Base-by-base conservation (phyloP, 805 yeast genomes). In the Ascoidea asiatica region DNA sequence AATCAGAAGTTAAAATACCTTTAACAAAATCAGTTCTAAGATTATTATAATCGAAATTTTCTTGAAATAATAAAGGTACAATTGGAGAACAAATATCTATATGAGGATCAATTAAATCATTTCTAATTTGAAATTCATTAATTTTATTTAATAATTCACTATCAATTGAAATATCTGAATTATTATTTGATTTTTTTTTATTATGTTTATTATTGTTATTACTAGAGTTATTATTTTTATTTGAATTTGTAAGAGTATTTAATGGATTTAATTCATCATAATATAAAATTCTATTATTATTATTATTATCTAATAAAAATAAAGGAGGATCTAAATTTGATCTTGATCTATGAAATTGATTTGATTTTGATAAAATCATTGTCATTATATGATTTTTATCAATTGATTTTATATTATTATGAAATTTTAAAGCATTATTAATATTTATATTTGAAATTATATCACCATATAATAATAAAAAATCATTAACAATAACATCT, bases 351-450 rank as follows among this genome's bases (percentile, higher is more conserved):
- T 90, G 96, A 50, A 76, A 66, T 6, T 94, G 87, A 19, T 84
- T 72, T 0, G 95, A 95, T 54, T 81, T 81, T 23, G 94, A 76
- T 49, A 89, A 67, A 39, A 92, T 92, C 95, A 90, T 89, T 17
- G 97, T 92, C 58, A 86, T 81, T 51, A 92, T 88, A 54, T 90
- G 90, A 60, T 92, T 95, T 63, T 79, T 85, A 63, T 92, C 98
- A 46, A 64, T 65, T 29, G 73, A 71, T 53, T 79, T 83, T 53
- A 84, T 78, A 48, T 72, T 72, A 50, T 76, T 75, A 59, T 92
- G 98, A 44, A 75, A 76, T 19, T 75, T 76, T 64, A 87, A 65
- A 36, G 82, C 84, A 53, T 79, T 75, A 41, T 72, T 73, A 49
- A 90, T 77, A 55, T 88, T 92, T 46, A 92, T 72, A 56, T 92